Evolutionary conservation across 805 yeast species (phyloP), one percentile per base, ranked within the genome.

Genomic region (Phaffomyces thermotolerans): DNA sequence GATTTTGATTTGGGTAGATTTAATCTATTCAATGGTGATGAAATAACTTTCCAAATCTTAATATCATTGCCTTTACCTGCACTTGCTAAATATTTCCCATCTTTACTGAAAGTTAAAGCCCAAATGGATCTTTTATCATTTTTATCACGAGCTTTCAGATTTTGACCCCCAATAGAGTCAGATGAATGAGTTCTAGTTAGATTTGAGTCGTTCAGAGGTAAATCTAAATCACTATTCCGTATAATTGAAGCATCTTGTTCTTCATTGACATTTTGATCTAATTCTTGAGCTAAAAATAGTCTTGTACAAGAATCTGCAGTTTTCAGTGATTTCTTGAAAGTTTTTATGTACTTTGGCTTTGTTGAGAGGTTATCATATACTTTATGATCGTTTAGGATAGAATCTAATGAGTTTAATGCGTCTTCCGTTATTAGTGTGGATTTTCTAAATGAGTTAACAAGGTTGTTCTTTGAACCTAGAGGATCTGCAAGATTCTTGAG

Each of bases 1-100:
- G 38, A 36, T 51, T 35, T 22, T 38, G 36, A 15, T 24, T 43
- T 44, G 4, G 44, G 48, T 7, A 15, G 37, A 3, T 33, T n/a
- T 20, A 77, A 61, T 51, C 95, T 65, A 51, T 85, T 90, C 46
- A 79, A 64, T 0, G 88, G 82, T 0, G 89, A 77, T 4, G 85
- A 68, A 0, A 88, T 76, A 6, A 86, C 95, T 59, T 85, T 80
- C 93, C 95, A 89, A 4, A 89, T 66, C 41, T 79, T 68, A 13
- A 90, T 70, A 1, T 40, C 42, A 4, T 82, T 73, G 56, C 85
- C 89, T 52, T 84, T 78, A 17, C 95, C 95, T 0, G 91, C 96
- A 2, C 84, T 76, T 0, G 96, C 96, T 53, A 90, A 62, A 58
- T 72, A 87, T 60, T 78, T 80, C 10, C 97, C 97, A 63, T 90